Conservation (phyloP, 352 stramenopile species). For the Phytophthora cajani region DNA sequence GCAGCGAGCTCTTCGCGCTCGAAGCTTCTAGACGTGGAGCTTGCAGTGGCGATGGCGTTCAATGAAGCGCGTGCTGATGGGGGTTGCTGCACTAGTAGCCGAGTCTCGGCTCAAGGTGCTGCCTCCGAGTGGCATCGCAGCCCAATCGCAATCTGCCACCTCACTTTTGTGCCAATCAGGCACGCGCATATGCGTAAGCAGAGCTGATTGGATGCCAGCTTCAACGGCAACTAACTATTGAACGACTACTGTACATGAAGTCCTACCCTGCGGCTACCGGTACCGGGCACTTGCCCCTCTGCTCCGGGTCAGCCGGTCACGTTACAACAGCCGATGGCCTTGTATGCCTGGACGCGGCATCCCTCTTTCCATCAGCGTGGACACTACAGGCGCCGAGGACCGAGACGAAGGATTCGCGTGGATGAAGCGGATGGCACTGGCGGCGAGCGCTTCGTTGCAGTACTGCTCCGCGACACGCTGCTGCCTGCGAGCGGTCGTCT, state of each 20-base stretch:
- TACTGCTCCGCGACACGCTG: conserved; percentile 13
- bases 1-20: neutral
- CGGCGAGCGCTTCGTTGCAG: conserved; percentile 11
- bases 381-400: neutral
- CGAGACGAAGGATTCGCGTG: neutral
- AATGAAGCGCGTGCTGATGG: neutral
- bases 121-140: neutral
- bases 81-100: neutral
- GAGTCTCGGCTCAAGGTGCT: neutral
- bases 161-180: conserved; percentile 10
- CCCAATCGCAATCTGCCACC: conserved; percentile 3
- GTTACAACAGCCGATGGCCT: conserved; percentile 7
- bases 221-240: conserved; percentile 5
- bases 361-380: neutral
- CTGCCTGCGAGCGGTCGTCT: conserved; percentile 12
- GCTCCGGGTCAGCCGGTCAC: neutral
- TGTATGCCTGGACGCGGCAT: neutral
- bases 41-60: neutral
- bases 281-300: neutral
- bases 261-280: neutral
- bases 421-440: conserved; percentile 7
- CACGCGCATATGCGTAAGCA: neutral
- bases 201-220: conserved; percentile 7
- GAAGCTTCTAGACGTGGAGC: neutral
- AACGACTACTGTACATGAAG: neutral